Conservation (phyloP, 192 early-diverging fungal species). For the Lobosporangium transversale region DNA sequence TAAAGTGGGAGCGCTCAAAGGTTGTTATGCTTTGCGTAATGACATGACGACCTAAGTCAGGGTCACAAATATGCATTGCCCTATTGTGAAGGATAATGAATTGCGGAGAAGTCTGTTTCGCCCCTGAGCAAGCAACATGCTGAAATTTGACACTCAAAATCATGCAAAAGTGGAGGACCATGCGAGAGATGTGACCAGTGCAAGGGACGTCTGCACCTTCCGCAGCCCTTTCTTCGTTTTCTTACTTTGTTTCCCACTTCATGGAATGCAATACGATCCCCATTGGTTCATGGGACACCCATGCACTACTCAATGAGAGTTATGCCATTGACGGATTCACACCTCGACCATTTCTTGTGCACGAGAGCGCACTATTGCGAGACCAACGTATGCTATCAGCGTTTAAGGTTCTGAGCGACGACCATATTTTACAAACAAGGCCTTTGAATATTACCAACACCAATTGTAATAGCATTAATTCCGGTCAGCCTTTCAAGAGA, state of each 20-base stretch:
- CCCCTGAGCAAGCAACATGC: no score
- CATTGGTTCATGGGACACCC: constrained; percentile 38
- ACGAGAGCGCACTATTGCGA: background rate
- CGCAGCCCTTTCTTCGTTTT: background rate
- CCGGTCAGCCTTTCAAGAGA: background rate
- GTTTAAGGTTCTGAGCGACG: background rate
- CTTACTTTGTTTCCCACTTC: background rate
- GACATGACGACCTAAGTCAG: no score
- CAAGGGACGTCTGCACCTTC: background rate
- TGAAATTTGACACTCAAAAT: no score
- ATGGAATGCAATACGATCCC: constrained; percentile 10
- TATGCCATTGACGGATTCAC: background rate
- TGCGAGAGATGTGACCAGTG: no score
- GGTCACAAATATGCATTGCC: no score
- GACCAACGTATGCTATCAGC: constrained; percentile 12
- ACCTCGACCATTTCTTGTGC: background rate
- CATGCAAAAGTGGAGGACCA: no score
- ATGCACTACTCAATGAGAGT: background rate
- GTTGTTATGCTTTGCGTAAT: no score
- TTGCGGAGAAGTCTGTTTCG: no score
- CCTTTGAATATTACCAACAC: background rate
- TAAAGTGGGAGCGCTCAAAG: no score
- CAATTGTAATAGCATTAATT: no score
- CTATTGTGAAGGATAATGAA: no score
- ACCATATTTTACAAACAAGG: background rate